Base-by-base conservation (phyloP, 768 basidiomycete species). In the Phlebiopsis gigantea region DNA sequence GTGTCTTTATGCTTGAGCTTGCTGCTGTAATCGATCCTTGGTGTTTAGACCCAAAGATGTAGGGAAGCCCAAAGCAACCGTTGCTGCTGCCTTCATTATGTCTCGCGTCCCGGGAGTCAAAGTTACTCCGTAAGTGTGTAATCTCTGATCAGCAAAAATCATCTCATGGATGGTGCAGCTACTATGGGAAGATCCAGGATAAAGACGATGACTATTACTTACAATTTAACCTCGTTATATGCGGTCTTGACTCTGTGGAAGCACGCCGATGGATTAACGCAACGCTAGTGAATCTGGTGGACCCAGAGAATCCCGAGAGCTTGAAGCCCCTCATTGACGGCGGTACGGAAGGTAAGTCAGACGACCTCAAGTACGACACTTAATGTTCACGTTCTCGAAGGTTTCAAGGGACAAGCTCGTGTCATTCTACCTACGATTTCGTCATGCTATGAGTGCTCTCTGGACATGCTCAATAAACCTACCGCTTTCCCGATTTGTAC, bases 261-360 rank as follows among this genome's bases (percentile, higher is more conserved):
- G 97, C 97, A 19, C 82, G 97, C 39, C 82, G 97, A 55, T 99
- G 97, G 97, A 98, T 99, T 72, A 98, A 97, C 66, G 94, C 96
- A 4, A 99, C 95, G 22, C 83, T 99, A 24, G 93, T 98, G 29
- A 90, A 93, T 65, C 78, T 98, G 64, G 93, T 97, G 0, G 96
- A 99, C 70, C 77, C 83, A n/a, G 93, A 94, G 53, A 87, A 87
- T 63, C 90, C 90, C 45, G 95, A 98, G 65, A 93, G 89, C 63
- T 64, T 98, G 67, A 98, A 98, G 65, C 97, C 97, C 19, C 80
- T 99, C 49, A 98, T 99, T 62, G 97, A 99, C 65, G 97, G 97
- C 26, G 97, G 97, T 34, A 99, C 97, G 2, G 97, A 99, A 82
- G 97, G 96, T 91, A 55, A 39, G 70, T 54, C 25, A 26, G 31